Evolutionary conservation across 345 rosid species (phyloP), one percentile per base, ranked within the genome.

Genomic region (Crucihimalaya himalaica): DNA sequence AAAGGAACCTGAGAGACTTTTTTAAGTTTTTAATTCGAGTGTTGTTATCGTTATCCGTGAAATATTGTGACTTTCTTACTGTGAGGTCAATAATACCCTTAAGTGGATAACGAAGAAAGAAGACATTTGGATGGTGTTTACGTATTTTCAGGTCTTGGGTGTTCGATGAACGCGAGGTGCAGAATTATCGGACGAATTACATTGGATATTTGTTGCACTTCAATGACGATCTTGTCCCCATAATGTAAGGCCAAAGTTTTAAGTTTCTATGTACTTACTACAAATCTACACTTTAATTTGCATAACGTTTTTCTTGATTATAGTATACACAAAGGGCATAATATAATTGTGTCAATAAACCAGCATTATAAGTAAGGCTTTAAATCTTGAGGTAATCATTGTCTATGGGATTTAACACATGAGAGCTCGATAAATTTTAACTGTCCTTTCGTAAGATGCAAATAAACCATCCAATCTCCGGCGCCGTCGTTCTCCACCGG

Each of bases 161-260:
- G 64, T 28, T 57, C 55, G 64, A 69, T 69, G 45, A 20, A 69
- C 45, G 64, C 73, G 65, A 57, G 65, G 73, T 56, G 21, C 31
- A 69, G 65, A 28, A 40, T 39, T 7, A 14, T 21, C 34, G 20
- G 47, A 23, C 20, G 16, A 12, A 6, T 58, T 25, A 19, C 15
- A 10, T 48, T 48, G 14, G 28, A 20, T 51, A 27, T 15, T 53
- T n/a, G 37, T 54, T n/a, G 35, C 20, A 23, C 16, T 18, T 13
- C 9, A 56, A 56, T 29, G 61, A 56, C 61, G 14, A 31, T 56
- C 6, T 0, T 29, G 2, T 9, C 61, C 66, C 35, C 51, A 40
- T 11, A 4, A 6, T 28, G 66, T 31, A 19, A 64, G 56, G 55
- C 68, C 28, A 28, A 23, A 23, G 2, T 23, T 23, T 23, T 23